Conservation (phyloP, 2,329 filamentous ascomycete genomes). For the Xylariales sp. region DNA sequence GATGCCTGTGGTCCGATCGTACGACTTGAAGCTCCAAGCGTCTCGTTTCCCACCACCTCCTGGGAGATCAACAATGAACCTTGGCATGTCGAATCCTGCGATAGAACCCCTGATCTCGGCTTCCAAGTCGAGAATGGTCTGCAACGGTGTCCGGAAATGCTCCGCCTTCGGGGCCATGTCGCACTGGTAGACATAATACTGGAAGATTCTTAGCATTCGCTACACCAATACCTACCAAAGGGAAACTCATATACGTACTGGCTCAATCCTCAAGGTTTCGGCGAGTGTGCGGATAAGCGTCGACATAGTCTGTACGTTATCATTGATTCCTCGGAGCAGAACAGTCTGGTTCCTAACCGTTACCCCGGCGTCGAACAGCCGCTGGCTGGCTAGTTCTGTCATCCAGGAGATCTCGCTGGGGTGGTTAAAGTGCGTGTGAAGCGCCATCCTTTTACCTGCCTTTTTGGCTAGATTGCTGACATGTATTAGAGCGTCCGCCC, state of each 20-base stretch:
- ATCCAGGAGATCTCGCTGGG: slow-evolving; percentile 59
- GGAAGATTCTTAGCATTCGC: slow-evolving; percentile 7
- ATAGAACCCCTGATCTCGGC: slow-evolving; percentile 53
- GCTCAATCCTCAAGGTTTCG: slow-evolving; percentile 48
- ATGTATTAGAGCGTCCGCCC: slow-evolving; percentile 47
- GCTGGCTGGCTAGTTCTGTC: slow-evolving; percentile 44
- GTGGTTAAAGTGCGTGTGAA: slow-evolving; percentile 65
- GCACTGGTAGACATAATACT: slow-evolving; percentile 64
- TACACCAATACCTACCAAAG: too few relatives aligned
- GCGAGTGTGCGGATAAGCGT: slow-evolving; percentile 48
- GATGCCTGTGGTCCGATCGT: slow-evolving; percentile 48
- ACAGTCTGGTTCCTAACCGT: slow-evolving; percentile 58
- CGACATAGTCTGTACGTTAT: slow-evolving; percentile 47
- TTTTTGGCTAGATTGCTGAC: slow-evolving; percentile 45
- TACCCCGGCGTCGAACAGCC: slow-evolving; percentile 45
- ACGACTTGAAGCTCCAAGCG: slow-evolving; percentile 46
- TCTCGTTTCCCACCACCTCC: slow-evolving; percentile 60
- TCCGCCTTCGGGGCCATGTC: slow-evolving; percentile 59
- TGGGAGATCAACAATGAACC: slow-evolving; percentile 60
- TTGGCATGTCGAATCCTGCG: slow-evolving; percentile 58
- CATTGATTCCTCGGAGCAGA: slow-evolving; percentile 55
- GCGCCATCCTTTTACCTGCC: slow-evolving; percentile 54
- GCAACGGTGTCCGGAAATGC: slow-evolving; percentile 57
- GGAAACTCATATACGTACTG: slow-evolving; percentile 39
- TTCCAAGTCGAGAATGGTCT: slow-evolving; percentile 54